A percentile compares a stretch with the other conserved stretches of the same genome.
Conservation (phyloP, 1,139 yeast species). For the Diutina rugosa region DNA sequence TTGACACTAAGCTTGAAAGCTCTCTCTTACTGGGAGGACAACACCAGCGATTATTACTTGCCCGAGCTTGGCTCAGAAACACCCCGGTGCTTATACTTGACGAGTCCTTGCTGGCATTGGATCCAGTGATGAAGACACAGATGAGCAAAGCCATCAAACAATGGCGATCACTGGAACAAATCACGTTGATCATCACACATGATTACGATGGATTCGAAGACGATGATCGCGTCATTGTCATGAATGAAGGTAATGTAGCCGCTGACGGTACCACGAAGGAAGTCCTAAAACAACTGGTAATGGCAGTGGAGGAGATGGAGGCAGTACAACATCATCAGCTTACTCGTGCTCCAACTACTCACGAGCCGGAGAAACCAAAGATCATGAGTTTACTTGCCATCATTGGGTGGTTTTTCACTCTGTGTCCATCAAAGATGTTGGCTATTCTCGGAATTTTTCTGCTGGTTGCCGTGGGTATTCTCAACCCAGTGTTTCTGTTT, state of each 20-base stretch:
- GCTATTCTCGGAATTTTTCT: conserved; percentile 39
- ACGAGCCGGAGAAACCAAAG: conserved; percentile 5
- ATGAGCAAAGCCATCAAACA: conserved; percentile 36
- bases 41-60: conserved; percentile 67
- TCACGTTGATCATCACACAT: conserved; percentile 77
- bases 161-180: conserved; percentile 49
- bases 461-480: conserved; percentile 45
- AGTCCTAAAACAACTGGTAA: background rate
- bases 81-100: conserved; percentile 69
- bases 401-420: conserved; percentile 19
- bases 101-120: conserved; percentile 79
- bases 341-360: background rate
- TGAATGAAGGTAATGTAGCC: conserved; percentile 37
- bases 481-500: conserved; percentile 69
- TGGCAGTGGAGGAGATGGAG: background rate
- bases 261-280: background rate
- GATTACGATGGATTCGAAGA: conserved; percentile 43
- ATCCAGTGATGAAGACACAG: conserved; percentile 28
- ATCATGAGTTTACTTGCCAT: conserved; percentile 18
- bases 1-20: conserved; percentile 37
- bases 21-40: conserved; percentile 85
- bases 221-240: conserved; percentile 40
- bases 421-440: conserved; percentile 20
- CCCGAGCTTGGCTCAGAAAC: conserved; percentile 66
- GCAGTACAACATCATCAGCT: background rate